A percentile compares a stretch with the other conserved stretches of the same genome.
phyloP scores from a whole-genome alignment of 106 monocot genomes.

The Dendrobium chrysotoxum region DNA sequence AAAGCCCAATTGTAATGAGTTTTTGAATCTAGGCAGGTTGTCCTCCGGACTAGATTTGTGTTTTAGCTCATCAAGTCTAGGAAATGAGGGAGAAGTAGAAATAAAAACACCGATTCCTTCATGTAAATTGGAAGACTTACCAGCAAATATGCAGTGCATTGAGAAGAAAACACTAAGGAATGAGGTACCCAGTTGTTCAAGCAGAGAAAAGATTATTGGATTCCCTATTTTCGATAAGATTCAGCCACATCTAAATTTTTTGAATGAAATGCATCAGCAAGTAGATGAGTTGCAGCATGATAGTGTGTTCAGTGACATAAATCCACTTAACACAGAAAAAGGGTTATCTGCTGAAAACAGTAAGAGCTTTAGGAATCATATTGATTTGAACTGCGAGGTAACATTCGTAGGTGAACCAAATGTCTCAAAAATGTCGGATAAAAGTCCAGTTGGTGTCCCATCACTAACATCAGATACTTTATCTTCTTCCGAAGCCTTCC shows the following conservation, averaged over 20 bases:
- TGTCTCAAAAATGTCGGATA: not conserved
- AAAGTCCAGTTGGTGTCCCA: conserved; percentile 2
- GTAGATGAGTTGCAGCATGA: not conserved
- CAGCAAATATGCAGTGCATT: conserved; percentile 1
- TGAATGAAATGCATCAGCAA: not conserved
- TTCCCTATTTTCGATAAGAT: conserved; percentile 14
- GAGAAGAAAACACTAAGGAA: conserved; percentile 2
- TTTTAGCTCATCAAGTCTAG: not conserved
- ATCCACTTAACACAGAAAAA: not conserved
- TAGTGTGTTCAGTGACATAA: not conserved
- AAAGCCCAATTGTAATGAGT: not conserved
- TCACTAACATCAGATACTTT: not conserved
- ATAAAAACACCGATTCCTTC: not conserved
- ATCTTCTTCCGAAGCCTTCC: conserved; percentile 11
- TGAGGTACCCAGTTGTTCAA: not conserved
- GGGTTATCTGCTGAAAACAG: conserved; percentile 3
- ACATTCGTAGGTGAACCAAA: conserved; percentile 7
- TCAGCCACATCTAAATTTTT: not conserved
- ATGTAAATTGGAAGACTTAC: not conserved
- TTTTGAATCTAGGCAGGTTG: not conserved
- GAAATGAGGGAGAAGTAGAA: conserved; percentile 1
- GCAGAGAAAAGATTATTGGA: conserved; percentile 8
- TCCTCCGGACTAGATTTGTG: not conserved
- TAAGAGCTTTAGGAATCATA: conserved; percentile 6
- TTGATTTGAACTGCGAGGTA: conserved; percentile 39